Evolutionary conservation across 2,329 filamentous ascomycete genomes (phyloP), one percentile per base, ranked within the genome.

Genomic region (Fusarium pseudocircinatum): DNA sequence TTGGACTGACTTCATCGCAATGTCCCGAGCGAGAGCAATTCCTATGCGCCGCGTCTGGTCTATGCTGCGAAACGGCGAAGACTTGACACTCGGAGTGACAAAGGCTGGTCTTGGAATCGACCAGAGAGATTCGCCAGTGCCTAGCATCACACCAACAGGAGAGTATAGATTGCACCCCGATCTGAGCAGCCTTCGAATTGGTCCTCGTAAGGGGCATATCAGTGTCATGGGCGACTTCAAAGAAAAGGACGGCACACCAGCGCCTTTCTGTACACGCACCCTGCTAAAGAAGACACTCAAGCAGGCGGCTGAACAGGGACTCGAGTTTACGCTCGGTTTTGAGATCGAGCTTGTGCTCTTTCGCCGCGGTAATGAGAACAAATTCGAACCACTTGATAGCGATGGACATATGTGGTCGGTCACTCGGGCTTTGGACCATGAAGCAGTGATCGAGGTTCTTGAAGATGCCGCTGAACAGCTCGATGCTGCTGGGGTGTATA

Each of bases 311-410:
- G 75, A 81, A 4, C 83, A 88, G 42, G 84, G 85, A 4, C 84
- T 94, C 6, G 81, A 85, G 7, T 89, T 95, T 53, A 84, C 91
- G 0, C 81, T 94, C 22, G 94, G 94, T 0, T 97, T 96, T 73
- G 94, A 97, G 80, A 90, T 97, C 44, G 94, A 97, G 81, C 89
- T 96, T 15, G 86, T 93, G 3, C 91, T 97, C 72, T 84, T 96
- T 72, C 86, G 86, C 44, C 86, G 86, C 3, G 63, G 60, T 10
- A 68, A 73, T 2, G 71, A 78, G 4, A 80, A 81, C 8, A 77
- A 79, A n/a, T 84, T 82, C 44, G 81, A 82, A 13, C 77, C 82
- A 2, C 85, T 92, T 1, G 79, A 87, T n/a, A 87, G 87, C 13
- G 85, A 87, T 50, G 90, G 90, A 3, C 93, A 96, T 76, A 90